Percentiles rank a stretch among this genome's conserved stretches.
These are phyloP conservation scores for Filosporella fistucella DNA, from an alignment of 495 filamentous ascomycete genomes.

Conservation along the genomic window DNA sequence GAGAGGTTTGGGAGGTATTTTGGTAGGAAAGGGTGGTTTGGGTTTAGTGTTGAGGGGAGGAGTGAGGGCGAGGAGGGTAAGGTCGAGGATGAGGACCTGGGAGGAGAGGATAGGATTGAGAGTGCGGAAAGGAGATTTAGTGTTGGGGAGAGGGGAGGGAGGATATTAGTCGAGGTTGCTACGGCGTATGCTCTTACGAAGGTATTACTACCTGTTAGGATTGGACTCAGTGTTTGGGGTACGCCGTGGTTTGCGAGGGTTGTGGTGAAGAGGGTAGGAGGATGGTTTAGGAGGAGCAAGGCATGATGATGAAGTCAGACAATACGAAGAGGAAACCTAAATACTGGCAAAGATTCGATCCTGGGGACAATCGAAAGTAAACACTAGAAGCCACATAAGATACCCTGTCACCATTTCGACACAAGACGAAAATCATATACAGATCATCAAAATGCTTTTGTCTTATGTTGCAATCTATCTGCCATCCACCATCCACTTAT, in stretches of 20 bases:
- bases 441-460: conserved; percentile 4
- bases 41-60: conserved; percentile 26
- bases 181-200: conserved; percentile 90
- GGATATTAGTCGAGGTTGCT: conserved; percentile 64
- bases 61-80: conserved; percentile 7
- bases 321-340: neutral
- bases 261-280: conserved; percentile 37
- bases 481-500: neutral
- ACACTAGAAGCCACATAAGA: too few relatives aligned
- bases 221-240: conserved; percentile 75
- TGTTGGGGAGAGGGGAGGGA: conserved; percentile 35
- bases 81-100: conserved; percentile 5
- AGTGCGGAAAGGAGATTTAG: conserved; percentile 16
- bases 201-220: conserved; percentile 68
- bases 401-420: too few relatives aligned
- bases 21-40: conserved; percentile 42
- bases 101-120: conserved; percentile 8
- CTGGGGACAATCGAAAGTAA: neutral
- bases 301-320: neutral
- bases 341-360: neutral
- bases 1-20: conserved; percentile 40
- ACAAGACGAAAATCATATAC: too few relatives aligned
- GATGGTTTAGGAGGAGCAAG: conserved; percentile 10
- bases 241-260: conserved; percentile 91
- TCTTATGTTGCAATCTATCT: neutral